A percentile compares a stretch with the other conserved stretches of the same genome.
Evolutionary conservation across 164 flowering plant species (phyloP).

Genomic region (Vitis rupestris): DNA sequence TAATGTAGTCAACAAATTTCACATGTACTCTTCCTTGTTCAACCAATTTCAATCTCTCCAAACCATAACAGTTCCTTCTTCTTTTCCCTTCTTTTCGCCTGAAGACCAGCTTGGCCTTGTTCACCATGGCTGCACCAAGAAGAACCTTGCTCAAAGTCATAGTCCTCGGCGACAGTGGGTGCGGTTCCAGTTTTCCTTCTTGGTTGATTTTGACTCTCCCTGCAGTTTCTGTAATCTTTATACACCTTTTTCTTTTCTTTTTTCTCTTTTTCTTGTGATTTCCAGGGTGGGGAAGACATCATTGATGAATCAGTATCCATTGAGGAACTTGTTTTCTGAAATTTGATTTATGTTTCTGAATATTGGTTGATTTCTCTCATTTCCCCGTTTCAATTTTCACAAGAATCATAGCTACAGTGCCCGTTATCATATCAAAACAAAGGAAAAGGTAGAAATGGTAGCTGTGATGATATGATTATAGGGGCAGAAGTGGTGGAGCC

Average conservation of each 20-base stretch:
- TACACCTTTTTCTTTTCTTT: neutral
- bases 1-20: too few relatives aligned
- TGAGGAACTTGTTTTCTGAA: neutral
- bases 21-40: too few relatives aligned
- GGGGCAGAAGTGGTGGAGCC: too few relatives aligned
- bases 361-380: neutral
- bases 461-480: too few relatives aligned
- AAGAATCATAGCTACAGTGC: too few relatives aligned
- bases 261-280: conserved; percentile 3
- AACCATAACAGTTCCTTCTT: too few relatives aligned
- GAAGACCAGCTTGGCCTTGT: neutral
- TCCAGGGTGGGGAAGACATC: conserved; percentile 61
- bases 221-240: neutral
- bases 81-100: neutral
- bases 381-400: neutral
- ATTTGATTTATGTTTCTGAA: neutral
- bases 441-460: too few relatives aligned
- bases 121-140: conserved; percentile 25
- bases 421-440: too few relatives aligned
- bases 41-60: too few relatives aligned
- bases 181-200: neutral
- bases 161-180: conserved; percentile 58
- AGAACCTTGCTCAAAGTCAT: conserved; percentile 51
- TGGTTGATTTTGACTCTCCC: neutral
- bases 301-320: conserved; percentile 57